These are phyloP conservation scores for Albugo candida DNA, from an alignment of 352 stramenopile species.

Conservation along the genomic window DNA sequence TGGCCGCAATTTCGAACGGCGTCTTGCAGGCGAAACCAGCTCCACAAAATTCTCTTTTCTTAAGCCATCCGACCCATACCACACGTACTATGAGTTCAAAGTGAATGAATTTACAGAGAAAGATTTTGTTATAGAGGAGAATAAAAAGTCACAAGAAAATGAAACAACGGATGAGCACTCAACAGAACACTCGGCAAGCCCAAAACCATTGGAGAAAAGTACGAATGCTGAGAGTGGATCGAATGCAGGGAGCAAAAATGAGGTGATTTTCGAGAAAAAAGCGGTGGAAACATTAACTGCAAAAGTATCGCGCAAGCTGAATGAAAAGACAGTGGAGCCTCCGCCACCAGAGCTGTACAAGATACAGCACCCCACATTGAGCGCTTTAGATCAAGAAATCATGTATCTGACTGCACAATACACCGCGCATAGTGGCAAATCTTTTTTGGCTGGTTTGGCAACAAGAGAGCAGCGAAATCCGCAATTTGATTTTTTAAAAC, in stretches of 20 bases:
- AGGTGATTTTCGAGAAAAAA: conserved; percentile 72
- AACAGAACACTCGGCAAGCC: neutral
- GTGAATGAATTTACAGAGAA: conserved; percentile 72
- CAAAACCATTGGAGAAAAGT: conserved; percentile 8
- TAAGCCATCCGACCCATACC: conserved; percentile 85
- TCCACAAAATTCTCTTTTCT: conserved; percentile 97
- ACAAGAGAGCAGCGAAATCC: conserved; percentile 93
- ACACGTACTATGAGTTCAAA: conserved; percentile 97
- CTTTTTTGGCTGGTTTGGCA: conserved; percentile 89
- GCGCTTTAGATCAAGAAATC: conserved; percentile 88
- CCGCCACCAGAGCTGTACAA: conserved; percentile 54
- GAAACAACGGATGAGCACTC: conserved; percentile 3
- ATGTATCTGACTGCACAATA: conserved; percentile 98
- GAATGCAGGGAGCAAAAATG: conserved; percentile 7
- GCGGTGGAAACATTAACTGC: conserved; percentile 60
- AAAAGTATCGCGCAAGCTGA: conserved; percentile 83
- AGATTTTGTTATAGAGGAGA: no score
- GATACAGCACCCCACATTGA: conserved; percentile 81
- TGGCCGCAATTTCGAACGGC: conserved; percentile 92
- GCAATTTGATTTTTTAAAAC: conserved; percentile 96
- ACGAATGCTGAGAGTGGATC: conserved; percentile 12
- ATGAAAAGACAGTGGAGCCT: conserved; percentile 60
- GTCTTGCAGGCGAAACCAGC: conserved; percentile 90
- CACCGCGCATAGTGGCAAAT: conserved; percentile 85
- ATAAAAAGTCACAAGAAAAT: neutral